Conservation (phyloP, 768 basidiomycete species). For the Hericium rajendrae region DNA sequence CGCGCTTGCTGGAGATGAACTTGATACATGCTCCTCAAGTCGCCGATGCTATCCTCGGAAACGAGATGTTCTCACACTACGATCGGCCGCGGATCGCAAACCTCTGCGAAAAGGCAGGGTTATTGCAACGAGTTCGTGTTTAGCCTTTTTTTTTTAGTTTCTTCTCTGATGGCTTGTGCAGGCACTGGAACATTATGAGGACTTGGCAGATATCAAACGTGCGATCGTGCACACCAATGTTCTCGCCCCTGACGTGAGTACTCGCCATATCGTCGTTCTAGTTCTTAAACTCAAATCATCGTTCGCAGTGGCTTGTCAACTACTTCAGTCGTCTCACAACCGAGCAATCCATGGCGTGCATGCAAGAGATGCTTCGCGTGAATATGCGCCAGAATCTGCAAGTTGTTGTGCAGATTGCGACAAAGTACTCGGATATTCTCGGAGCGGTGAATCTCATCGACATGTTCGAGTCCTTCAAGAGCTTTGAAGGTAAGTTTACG, state of each 20-base stretch:
- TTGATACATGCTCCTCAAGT: slow-evolving; percentile 96
- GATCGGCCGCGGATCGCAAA: slow-evolving; percentile 96
- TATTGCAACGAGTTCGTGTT: slow-evolving; percentile 74
- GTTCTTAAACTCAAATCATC: neutral
- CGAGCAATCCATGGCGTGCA: slow-evolving; percentile 91
- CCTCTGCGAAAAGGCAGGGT: slow-evolving; percentile 95
- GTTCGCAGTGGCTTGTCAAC: slow-evolving; percentile 81
- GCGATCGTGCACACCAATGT: slow-evolving; percentile 87
- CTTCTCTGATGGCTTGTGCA: slow-evolving; percentile 22
- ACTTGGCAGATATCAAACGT: slow-evolving; percentile 96
- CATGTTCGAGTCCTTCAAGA: slow-evolving; percentile 97
- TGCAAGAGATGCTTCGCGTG: slow-evolving; percentile 94
- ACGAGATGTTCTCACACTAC: slow-evolving; percentile 97
- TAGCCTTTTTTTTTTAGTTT: neutral
- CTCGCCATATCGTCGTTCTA: neutral
- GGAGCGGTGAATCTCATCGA: slow-evolving; percentile 97
- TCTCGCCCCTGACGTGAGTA: slow-evolving; percentile 70
- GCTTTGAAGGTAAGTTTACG: slow-evolving; percentile 66
- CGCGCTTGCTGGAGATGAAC: slow-evolving; percentile 96
- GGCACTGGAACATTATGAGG: slow-evolving; percentile 98
- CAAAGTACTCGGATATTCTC: slow-evolving; percentile 96
- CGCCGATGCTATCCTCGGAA: slow-evolving; percentile 96
- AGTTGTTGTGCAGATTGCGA: slow-evolving; percentile 93
- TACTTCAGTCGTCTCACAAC: slow-evolving; percentile 97
- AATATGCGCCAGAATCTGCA: slow-evolving; percentile 98